Evolutionary conservation across 257 asterid species (phyloP), one percentile per base, ranked within the genome.

Genomic region (Nyctanthes arbortristis): DNA sequence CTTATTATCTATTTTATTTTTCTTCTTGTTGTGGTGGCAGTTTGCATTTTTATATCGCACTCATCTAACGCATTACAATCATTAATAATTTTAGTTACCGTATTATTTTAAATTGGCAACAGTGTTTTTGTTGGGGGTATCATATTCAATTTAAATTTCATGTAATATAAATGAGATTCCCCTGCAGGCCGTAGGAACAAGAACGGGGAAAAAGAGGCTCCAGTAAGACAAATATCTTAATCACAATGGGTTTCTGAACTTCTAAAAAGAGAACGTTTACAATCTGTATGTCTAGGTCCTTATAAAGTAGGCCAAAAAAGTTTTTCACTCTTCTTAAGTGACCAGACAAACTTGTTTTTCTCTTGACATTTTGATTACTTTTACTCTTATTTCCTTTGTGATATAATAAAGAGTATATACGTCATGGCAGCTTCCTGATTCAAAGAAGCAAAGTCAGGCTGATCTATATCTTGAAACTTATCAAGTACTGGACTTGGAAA

Each of bases 371-470:
- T 77, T 57, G 25, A 63, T 36, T 58, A 40, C 36, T 18, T 62
- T 34, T n/a, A 1, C 32, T 69, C 31, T 29, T 45, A 61, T 59
- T 52, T n/a, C 30, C 40, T 31, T 25, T 56, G 40, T 37, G 56
- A 32, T 39, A 55, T 71, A 54, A 31, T 68, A 29, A 35, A 20
- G 34, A 37, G 63, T 72, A 55, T 45, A 65, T 71, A 67, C 58
- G n/a, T 67, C 20, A 52, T 80, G 54, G 71, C 96, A 94, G 97
- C 99, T 89, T 80, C 99, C 97, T 84, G 97, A 91, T 80, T 84
- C 96, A 35, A 89, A 91, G 96, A 89, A 89, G 91, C 96, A 91
- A 70, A 91, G 87, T 69, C 99, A 94, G 82, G 99, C 99, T 61
- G 97, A 94, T 68, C 77, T 94, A 65, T 94, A 94, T 78, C 85